Evolutionary conservation across 2,329 filamentous ascomycete genomes (phyloP).

Genomic region (Beauveria sp.): DNA sequence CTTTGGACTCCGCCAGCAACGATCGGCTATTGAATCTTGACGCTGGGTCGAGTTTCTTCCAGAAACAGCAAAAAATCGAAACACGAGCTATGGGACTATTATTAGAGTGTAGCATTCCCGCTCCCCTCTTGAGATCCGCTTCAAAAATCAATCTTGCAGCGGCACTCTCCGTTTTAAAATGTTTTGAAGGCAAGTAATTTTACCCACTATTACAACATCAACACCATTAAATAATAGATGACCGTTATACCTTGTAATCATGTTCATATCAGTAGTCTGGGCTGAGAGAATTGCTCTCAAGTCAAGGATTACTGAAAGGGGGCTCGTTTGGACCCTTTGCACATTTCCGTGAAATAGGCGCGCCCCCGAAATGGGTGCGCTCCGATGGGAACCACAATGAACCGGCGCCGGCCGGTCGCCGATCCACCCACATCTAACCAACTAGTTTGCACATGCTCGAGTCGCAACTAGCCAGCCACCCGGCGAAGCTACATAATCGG

Average conservation of each 20-base stretch:
- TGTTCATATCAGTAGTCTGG: too few species aligned
- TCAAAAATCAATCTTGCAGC: neutral
- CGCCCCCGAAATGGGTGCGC: neutral
- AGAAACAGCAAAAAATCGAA: neutral
- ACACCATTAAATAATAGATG: too few species aligned
- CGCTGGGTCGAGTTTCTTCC: neutral
- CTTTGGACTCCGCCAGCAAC: neutral
- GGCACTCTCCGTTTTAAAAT: too few species aligned
- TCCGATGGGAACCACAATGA: neutral
- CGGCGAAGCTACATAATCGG: neutral
- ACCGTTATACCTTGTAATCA: too few species aligned
- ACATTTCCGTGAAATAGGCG: neutral
- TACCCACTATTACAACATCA: too few species aligned
- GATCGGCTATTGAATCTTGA: neutral
- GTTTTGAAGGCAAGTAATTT: too few species aligned
- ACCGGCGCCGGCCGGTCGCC: slow-evolving; percentile 1
- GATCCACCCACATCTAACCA: neutral
- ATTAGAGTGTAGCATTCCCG: neutral
- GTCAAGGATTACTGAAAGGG: neutral
- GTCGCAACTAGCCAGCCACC: neutral
- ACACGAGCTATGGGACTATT: neutral
- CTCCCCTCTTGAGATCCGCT: neutral
- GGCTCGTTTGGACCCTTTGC: neutral
- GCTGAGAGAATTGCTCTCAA: too few species aligned
- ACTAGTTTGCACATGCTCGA: too few species aligned